Evolutionary conservation across 148 eudicot species (phyloP).

Genomic region (Cornus suecica): DNA sequence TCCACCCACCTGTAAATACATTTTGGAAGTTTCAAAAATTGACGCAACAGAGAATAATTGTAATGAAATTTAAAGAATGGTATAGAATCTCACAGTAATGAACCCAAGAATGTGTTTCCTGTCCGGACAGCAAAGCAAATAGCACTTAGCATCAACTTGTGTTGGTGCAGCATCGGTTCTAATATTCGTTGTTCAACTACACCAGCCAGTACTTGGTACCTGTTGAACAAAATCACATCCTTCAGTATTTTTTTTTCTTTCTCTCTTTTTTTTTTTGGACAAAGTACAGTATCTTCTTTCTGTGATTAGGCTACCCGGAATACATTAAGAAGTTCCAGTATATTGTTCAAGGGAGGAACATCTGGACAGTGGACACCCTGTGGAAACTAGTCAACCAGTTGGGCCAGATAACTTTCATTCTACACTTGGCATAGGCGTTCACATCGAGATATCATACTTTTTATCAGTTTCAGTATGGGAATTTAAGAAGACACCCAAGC

Average conservation of each 20-base stretch:
- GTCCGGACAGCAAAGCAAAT: conserved; percentile 86
- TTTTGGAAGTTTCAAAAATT: neutral
- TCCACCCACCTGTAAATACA: conserved; percentile 82
- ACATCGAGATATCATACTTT: neutral
- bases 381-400: neutral
- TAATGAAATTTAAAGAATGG: neutral
- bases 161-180: conserved; percentile 79
- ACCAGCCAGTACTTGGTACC: conserved; percentile 88
- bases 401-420: neutral
- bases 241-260: neutral
- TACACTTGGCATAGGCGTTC: neutral
- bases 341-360: neutral
- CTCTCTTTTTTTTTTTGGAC: neutral
- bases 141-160: conserved; percentile 76
- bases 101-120: conserved; percentile 92
- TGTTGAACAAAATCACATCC: conserved; percentile 21
- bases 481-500: neutral
- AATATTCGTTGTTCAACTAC: conserved; percentile 77
- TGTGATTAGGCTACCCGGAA: neutral
- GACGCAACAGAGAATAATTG: neutral
- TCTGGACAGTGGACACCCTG: neutral
- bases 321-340: neutral
- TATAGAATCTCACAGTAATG: conserved; percentile 64
- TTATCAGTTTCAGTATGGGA: neutral
- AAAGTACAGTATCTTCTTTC: neutral